Conservation (phyloP, 2,329 filamentous ascomycete species). For the Penicillium sp. region DNA sequence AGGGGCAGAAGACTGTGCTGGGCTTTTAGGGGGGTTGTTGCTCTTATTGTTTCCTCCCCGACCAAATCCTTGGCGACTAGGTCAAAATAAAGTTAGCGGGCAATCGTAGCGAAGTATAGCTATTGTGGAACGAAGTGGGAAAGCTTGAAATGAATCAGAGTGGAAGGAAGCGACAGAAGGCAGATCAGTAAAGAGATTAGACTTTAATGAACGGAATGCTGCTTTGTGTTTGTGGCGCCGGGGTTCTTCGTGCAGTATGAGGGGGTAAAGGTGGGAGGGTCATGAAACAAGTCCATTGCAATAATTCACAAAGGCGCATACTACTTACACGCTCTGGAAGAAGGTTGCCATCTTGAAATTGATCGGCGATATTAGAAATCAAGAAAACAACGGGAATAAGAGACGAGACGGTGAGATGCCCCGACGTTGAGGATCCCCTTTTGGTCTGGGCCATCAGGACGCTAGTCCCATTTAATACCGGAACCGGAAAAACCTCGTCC, state of each 20-base stretch:
- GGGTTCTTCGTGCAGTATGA: conserved; percentile 24
- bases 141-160: conserved; percentile 7
- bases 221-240: conserved; percentile 22
- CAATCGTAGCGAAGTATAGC: conserved; percentile 10
- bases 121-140: conserved; percentile 5
- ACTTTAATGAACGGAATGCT: conserved; percentile 17
- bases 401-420: conserved; percentile 13
- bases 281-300: not conserved
- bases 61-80: conserved; percentile 51
- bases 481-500: not conserved
- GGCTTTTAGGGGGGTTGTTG: conserved; percentile 41
- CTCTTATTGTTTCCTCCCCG: conserved; percentile 49
- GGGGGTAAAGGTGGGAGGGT: conserved; percentile 15
- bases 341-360: conserved; percentile 46
- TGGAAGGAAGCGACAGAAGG: conserved; percentile 4
- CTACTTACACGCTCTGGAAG: conserved; percentile 52
- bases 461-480: conserved; percentile 14
- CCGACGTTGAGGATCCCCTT: conserved; percentile 16
- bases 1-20: conserved; percentile 29
- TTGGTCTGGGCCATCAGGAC: conserved; percentile 17
- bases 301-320: conserved; percentile 5
- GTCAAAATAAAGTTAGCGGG: conserved; percentile 27
- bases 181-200: conserved; percentile 9
- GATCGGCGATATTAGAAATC: conserved; percentile 12
- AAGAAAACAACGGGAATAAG: conserved; percentile 4